Base-by-base conservation (phyloP, 2,329 filamentous ascomycete genomes). In the Fusarium poae region DNA sequence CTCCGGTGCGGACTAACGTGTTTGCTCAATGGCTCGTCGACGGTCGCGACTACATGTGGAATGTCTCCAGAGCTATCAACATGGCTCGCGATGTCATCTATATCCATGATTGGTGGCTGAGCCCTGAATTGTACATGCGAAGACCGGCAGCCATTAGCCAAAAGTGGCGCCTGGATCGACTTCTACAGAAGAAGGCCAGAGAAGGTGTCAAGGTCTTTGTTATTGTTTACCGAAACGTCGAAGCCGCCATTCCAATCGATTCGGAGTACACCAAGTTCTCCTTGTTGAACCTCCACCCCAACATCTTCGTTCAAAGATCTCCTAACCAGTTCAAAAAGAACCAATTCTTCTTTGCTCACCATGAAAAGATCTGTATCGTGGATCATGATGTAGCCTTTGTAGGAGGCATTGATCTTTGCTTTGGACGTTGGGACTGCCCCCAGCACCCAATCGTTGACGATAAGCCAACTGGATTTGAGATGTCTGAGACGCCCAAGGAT, bases 51-150 rank as follows among this genome's bases (percentile, higher is more conserved):
- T 97, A 98, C 83, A 98, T 98, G 95, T 99, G 96, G 96, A 97
- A 97, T 77, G 94, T 98, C 10, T 98, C 95, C 13, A 89, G 95
- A 68, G 96, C 96, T 15, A 97, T 99, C 74, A 96, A 93, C 77
- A 97, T 97, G 89, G 96, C 96, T 11, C 93, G 93, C 74, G 96
- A 98, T 81, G 95, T 98, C 65, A 95, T 99, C 72, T 98, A 98
- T 79, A 98, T 99, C 67, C 96, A 99, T 78, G 96, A 98, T 79
- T 99, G 96, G 96, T 99, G 96, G 96, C 82, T 99, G 40, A 97
- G 93, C 72, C 96, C 96, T 1, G 95, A 99, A 79, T 82, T 99
- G 44, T 99, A 99, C 81, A 91, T 98, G 89, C 89, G 96, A 63
- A 88, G 96, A 60, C 96, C 96, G 54, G 92, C 96, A 25, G 94